phyloP scores from a whole-genome alignment of 306 rosid species.

The Comarum palustre region DNA sequence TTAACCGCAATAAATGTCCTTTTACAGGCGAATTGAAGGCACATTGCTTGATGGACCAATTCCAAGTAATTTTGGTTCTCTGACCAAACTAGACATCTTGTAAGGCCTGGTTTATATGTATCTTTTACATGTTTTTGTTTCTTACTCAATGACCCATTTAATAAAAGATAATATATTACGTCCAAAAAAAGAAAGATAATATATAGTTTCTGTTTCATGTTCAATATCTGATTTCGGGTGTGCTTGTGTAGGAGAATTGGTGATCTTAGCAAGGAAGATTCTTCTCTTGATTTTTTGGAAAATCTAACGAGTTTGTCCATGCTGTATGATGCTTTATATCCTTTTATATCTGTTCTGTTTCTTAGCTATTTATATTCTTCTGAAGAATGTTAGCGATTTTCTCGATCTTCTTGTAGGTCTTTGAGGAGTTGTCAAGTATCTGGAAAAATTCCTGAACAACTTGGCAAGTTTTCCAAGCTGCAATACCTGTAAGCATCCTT shows the following conservation, averaged over 20 bases:
- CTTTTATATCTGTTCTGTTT: neutral
- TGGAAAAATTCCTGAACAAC: constrained; percentile 26
- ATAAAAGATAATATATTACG: no score
- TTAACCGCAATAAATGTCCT: neutral
- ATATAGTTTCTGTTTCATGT: neutral
- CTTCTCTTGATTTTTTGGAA: constrained; percentile 32
- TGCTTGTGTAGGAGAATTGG: constrained; percentile 33
- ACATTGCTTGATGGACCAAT: constrained; percentile 43
- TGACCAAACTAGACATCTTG: constrained; percentile 32
- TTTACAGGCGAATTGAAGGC: constrained; percentile 39
- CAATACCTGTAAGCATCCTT: constrained; percentile 25
- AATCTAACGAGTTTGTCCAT: constrained; percentile 34
- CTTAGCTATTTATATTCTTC: neutral
- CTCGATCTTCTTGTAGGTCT: constrained; percentile 18
- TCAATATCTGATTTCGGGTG: constrained; percentile 1
- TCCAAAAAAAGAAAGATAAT: no score
- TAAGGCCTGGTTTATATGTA: constrained; percentile 8
- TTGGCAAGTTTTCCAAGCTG: constrained; percentile 30
- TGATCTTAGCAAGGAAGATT: constrained; percentile 33
- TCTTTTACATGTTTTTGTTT: neutral
- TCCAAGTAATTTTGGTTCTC: constrained; percentile 31
- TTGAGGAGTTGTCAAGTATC: constrained; percentile 29
- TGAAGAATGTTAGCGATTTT: neutral
- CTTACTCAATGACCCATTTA: neutral
- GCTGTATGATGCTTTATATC: constrained; percentile 24